Conservation (phyloP, 2,329 filamentous ascomycete species). For the Sarocladium oryzae region DNA sequence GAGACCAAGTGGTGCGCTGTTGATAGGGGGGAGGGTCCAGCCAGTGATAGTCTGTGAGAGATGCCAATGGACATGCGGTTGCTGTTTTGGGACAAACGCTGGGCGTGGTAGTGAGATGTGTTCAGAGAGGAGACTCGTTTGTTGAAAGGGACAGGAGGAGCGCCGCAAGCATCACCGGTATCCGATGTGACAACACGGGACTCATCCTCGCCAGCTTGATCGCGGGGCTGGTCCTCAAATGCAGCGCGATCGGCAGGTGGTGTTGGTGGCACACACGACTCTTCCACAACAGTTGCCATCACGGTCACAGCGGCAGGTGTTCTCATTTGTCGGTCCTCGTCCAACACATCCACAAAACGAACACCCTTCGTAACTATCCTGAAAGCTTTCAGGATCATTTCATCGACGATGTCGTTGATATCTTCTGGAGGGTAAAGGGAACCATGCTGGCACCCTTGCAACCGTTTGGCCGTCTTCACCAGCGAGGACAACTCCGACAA, state of each 20-base stretch:
- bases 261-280: slow-evolving; percentile 53
- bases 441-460: slow-evolving; percentile 66
- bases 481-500: slow-evolving; percentile 84
- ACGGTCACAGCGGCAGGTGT: slow-evolving; percentile 49
- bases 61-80: slow-evolving; percentile 47
- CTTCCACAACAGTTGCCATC: slow-evolving; percentile 54
- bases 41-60: slow-evolving; percentile 72
- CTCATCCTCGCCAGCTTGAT: slow-evolving; percentile 30
- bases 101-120: slow-evolving; percentile 24
- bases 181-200: slow-evolving; percentile 30
- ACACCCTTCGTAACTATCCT: slow-evolving; percentile 89
- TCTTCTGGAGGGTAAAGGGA: slow-evolving; percentile 42
- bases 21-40: slow-evolving; percentile 56
- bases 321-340: slow-evolving; percentile 50
- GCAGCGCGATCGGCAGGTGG: slow-evolving; percentile 52
- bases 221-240: slow-evolving; percentile 35
- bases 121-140: slow-evolving; percentile 42
- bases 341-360: slow-evolving; percentile 80
- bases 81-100: slow-evolving; percentile 23
- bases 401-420: slow-evolving; percentile 74
- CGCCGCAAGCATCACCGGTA: slow-evolving; percentile 24
- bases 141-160: slow-evolving; percentile 17
- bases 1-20: slow-evolving; percentile 72
- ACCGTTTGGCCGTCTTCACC: slow-evolving; percentile 79
- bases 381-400: slow-evolving; percentile 90